Base-by-base conservation (phyloP, 2,329 filamentous ascomycete genomes). In the Aspergillus puulaauensis region DNA sequence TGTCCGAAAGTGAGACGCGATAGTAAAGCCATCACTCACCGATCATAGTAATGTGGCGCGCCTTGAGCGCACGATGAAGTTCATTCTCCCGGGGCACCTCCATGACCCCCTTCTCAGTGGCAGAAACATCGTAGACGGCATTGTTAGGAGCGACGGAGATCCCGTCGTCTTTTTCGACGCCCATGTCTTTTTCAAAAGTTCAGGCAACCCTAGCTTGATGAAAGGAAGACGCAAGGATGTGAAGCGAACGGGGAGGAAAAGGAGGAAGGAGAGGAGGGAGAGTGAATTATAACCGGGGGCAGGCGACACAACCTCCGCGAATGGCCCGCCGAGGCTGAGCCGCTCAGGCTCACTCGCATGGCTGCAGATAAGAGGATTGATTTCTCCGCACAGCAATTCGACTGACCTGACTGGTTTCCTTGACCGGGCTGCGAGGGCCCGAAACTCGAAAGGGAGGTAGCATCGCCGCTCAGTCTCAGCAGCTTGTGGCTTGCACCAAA, bases 21-120 rank as follows among this genome's bases (percentile, higher is more conserved):
- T 11, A 23, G 31, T 31, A 17, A 19, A 37, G 3, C 3, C 35
- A 14, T 15, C 8, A 43, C 63, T n/a, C 66, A 73, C 69, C 75
- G 66, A 77, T 75, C 75, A 76, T 78, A 24, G 73, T 73, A 57
- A 74, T 75, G 57, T 75, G 74, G 49, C 74, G 72, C 24, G 76
- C 69, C 60, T 73, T 74, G 54, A 77, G 73, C 46, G 73, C 76
- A 39, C 77, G 75, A 33, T 76, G 73, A n/a, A 79, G 71, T 5
- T 70, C 69, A 63, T 70, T 66, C 11, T 70, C 50, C 9, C 56
- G 64, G 9, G 64, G 64, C 8, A 68, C 64, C 9, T 62, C 58
- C 8, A 71, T 56, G 14, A 64, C 61, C 45, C 65, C 66, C 27
- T 68, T 64, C 40, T 72, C 68, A 3, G 62, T 58, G 7, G 53